phyloP scores from a whole-genome alignment of 371 early-diverging fungal species.

The Mortierella sp. region DNA sequence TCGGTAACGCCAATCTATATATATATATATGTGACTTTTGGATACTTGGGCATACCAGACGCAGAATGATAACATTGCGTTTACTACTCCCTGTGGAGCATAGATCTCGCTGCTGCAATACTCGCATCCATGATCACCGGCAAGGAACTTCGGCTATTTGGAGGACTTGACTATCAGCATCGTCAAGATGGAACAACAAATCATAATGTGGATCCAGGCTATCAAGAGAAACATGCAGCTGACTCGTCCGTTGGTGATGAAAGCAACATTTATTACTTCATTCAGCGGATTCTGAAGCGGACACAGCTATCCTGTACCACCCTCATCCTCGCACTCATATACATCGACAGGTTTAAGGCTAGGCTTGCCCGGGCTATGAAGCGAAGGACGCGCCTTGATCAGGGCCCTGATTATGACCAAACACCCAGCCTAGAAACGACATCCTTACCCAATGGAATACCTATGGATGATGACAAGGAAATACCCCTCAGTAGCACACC shows the following conservation, averaged over 20 bases:
- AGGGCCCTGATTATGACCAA: conserved; percentile 43
- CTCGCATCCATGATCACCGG: conserved; percentile 63
- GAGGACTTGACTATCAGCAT: conserved; percentile 12
- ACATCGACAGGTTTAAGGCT: conserved; percentile 63
- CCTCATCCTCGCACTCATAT: conserved; percentile 65
- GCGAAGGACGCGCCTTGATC: conserved; percentile 48
- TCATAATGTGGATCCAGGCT: conserved; percentile 15
- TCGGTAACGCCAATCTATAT: conserved; percentile 32
- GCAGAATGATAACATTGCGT: background rate
- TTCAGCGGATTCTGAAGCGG: conserved; percentile 62
- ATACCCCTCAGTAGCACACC: background rate
- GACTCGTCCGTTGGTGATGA: conserved; percentile 29
- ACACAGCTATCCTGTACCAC: conserved; percentile 69
- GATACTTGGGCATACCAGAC: background rate
- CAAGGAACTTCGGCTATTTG: conserved; percentile 54
- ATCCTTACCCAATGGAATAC: background rate
- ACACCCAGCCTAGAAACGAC: conserved; percentile 9
- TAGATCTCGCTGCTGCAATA: conserved; percentile 66
- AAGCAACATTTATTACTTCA: conserved; percentile 60
- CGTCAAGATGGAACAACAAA: background rate
- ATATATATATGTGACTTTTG: background rate
- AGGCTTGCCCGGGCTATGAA: conserved; percentile 25
- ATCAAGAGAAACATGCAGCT: conserved; percentile 9
- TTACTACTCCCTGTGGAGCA: too few relatives aligned
- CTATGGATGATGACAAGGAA: conserved; percentile 1